Conservation (phyloP, 345 rosid genomes). For the Raphanus raphanistrum region DNA sequence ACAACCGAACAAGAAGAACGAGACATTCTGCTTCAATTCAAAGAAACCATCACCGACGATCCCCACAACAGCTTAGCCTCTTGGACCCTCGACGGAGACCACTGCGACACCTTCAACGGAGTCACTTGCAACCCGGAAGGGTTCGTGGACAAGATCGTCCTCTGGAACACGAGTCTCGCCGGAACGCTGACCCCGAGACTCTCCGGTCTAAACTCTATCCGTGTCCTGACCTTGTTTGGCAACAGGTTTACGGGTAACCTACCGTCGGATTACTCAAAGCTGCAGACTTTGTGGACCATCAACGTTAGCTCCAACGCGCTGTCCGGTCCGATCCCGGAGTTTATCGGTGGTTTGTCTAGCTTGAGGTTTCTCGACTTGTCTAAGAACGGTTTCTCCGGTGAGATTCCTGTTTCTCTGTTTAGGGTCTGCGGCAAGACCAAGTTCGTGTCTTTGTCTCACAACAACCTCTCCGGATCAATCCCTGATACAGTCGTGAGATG, state of each 20-base stretch:
- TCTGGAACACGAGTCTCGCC: conserved; percentile 81
- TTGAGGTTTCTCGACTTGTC: conserved; percentile 94
- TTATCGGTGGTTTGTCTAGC: conserved; percentile 72
- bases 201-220: conserved; percentile 67
- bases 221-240: conserved; percentile 86
- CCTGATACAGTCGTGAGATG: too few species aligned
- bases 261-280: conserved; percentile 64
- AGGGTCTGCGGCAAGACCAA: conserved; percentile 69
- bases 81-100: conserved; percentile 63
- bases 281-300: conserved; percentile 82
- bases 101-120: conserved; percentile 67
- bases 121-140: conserved; percentile 73
- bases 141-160: conserved; percentile 75
- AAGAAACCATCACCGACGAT: conserved; percentile 64
- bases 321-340: conserved; percentile 87
- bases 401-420: conserved; percentile 70
- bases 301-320: conserved; percentile 89
- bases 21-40: conserved; percentile 87
- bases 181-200: conserved; percentile 69
- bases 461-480: conserved; percentile 68
- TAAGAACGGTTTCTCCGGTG: conserved; percentile 61
- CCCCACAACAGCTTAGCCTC: conserved; percentile 62
- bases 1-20: conserved; percentile 56
- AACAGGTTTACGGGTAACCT: conserved; percentile 79
- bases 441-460: conserved; percentile 73